Evolutionary conservation across 2,329 filamentous ascomycete genomes (phyloP), one percentile per base, ranked within the genome.

Genomic region (Ophiostoma sp.): DNA sequence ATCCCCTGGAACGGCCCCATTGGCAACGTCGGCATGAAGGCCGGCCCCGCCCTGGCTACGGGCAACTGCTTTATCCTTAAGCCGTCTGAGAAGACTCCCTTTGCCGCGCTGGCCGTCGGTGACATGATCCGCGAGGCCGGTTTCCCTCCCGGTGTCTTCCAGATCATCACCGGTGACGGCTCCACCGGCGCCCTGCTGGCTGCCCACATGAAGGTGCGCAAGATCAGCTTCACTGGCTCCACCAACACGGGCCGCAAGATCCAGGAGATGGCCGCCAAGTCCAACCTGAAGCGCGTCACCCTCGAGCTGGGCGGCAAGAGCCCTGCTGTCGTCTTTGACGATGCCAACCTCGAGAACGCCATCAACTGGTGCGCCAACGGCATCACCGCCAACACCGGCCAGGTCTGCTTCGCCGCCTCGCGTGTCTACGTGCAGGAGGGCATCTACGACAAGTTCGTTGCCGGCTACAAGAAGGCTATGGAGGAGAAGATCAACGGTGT

Each of bases 371-470:
- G 78, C 31, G 77, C 77, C n/a, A 81, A 82, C 74, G 77, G 81
- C 6, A 80, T 93, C 85, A 90, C 92, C 82, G 89, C 89, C 73
- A 93, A 93, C 77, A 90, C 89, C 0, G 91, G 91, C 25, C 91
- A 93, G 80, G 90, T 93, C 50, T 93, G 91, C 83, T 92, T 91
- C 42, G 93, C 93, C 76, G 90, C 91, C 3, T 92, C 90, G 0
- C 84, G 91, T 2, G 90, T 93, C 5, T 93, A 93, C 80, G 87
- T 93, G 1, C 90, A 91, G 1, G 81, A 84, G 64, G 79, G 81
- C 55, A 86, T 91, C 80, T 89, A 91, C 76, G 76, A 83, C 31
- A 83, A 82, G 8, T 93, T 93, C 77, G 87, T 92, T 73, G 83
- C 84, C 74, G 81, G 82, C 0, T 84, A 93, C 39, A 81, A 91